These are phyloP conservation scores for Shiraia bambusicola DNA, from an alignment of 2,329 filamentous ascomycete species.

Conservation along the genomic window DNA sequence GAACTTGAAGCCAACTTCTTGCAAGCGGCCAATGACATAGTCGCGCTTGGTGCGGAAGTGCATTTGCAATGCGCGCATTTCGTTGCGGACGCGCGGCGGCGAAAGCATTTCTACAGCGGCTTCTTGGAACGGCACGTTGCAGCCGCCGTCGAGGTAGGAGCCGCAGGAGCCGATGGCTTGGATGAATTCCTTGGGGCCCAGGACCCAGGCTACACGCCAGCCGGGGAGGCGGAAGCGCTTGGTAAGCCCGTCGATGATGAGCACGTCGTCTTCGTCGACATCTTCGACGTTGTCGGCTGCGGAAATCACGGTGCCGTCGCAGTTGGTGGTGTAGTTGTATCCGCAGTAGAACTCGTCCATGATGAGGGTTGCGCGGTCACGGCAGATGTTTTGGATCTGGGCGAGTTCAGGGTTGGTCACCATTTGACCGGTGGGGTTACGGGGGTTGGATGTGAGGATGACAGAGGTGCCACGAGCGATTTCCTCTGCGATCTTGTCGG, in stretches of 20 bases:
- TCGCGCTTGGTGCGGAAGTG: slow-evolving; percentile 95
- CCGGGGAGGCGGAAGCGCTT: slow-evolving; percentile 96
- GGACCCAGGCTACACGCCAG: slow-evolving; percentile 95
- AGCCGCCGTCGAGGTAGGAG: slow-evolving; percentile 90
- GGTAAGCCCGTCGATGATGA: slow-evolving; percentile 93
- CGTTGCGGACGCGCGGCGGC: slow-evolving; percentile 72
- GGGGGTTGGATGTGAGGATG: slow-evolving; percentile 90
- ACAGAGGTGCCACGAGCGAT: slow-evolving; percentile 77
- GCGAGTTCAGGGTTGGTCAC: slow-evolving; percentile 81
- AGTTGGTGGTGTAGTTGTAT: slow-evolving; percentile 93
- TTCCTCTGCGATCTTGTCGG: slow-evolving; percentile 89
- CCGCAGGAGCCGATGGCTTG: slow-evolving; percentile 90
- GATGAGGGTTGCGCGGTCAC: slow-evolving; percentile 85
- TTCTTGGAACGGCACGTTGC: slow-evolving; percentile 94
- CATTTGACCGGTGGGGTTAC: slow-evolving; percentile 90
- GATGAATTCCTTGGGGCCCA: slow-evolving; percentile 95
- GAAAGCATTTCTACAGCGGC: slow-evolving; percentile 93
- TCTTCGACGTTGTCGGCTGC: slow-evolving; percentile 88
- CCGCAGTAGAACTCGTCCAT: slow-evolving; percentile 91
- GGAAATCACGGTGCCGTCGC: slow-evolving; percentile 85
- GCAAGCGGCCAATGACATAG: slow-evolving; percentile 78
- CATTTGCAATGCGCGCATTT: slow-evolving; percentile 85
- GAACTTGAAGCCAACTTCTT: slow-evolving; percentile 84
- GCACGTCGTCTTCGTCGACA: slow-evolving; percentile 75
- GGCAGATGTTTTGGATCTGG: slow-evolving; percentile 90